Base-by-base conservation (phyloP, 306 rosid species). In the Begonia loranthoides region DNA sequence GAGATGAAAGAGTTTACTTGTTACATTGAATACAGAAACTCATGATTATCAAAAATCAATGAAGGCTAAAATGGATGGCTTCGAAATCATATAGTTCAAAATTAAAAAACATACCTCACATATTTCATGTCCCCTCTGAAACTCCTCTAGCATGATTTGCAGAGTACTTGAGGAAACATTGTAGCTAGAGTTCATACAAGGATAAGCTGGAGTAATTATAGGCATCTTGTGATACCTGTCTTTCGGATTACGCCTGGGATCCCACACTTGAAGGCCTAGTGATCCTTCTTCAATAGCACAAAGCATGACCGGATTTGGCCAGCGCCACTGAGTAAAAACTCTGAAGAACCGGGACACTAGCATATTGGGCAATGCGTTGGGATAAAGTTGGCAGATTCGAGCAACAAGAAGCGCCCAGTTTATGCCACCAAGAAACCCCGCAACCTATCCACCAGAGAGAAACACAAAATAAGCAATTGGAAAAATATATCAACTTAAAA, bases 271-370 rank as follows among this genome's bases (percentile, higher is more conserved):
- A 72, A 90, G 86, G 56, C 95, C 94, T 70, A 90, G 92, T 55
- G 92, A 82, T 62, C 95, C 87, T 66, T 90, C 94, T 83, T 83
- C 94, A 21, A 76, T 90, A 41, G 73, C 65, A 63, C 95, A 86
- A 15, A 90, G 99, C 99, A 90, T 80, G 41, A 90, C 92, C 12
- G 95, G 99, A 65, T 90, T 90, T 63, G 99, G 99, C 99, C 99
- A 90, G 49, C 84, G 86, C 99, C 99, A 90, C 54, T 80, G 95
- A 60, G 86, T 86, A 55, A 76, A 90, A 19, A 90, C 95, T 74
- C 95, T 71, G 68, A 86, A 90, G 84, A 90, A 90, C 43, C 99
- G 87, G 56, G 94, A 82, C 55, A 90, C 88, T 40, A 90, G 74
- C 95, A 90, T 86, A 82, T 76, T 90, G 14, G 94, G 99, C 53